Percentiles rank a stretch among this genome's conserved stretches.
phyloP scores from a whole-genome alignment of 257 asterid species.

The Avicennia marina region DNA sequence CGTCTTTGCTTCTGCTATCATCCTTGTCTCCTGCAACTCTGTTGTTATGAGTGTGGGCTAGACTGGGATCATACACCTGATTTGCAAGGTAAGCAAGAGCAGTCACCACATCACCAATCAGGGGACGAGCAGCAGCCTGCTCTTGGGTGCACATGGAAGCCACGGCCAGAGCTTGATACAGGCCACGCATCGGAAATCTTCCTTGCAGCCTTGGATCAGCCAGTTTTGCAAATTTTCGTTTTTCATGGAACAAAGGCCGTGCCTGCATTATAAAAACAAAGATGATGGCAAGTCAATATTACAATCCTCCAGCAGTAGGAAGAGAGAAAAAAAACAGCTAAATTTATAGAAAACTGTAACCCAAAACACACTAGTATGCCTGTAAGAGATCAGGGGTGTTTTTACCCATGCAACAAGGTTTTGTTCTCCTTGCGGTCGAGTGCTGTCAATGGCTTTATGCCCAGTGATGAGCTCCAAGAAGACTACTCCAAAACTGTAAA shows the following conservation, averaged over 20 bases:
- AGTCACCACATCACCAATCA: slow-evolving; percentile 90
- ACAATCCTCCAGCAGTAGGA: not conserved
- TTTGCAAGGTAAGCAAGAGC: slow-evolving; percentile 92
- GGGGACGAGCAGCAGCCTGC: slow-evolving; percentile 96
- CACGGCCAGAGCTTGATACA: slow-evolving; percentile 95
- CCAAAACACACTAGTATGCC: not conserved
- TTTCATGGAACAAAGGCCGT: slow-evolving; percentile 84
- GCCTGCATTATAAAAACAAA: slow-evolving; percentile 50
- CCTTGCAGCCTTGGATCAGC: slow-evolving; percentile 90
- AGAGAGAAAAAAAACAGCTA: not conserved
- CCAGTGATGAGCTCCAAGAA: slow-evolving; percentile 97
- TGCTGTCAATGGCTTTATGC: slow-evolving; percentile 88
- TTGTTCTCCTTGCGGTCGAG: slow-evolving; percentile 84
- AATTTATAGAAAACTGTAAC: no score
- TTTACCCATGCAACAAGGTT: slow-evolving; percentile 93
- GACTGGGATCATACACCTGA: slow-evolving; percentile 63
- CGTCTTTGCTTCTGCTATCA: slow-evolving; percentile 46
- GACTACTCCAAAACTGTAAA: slow-evolving; percentile 95
- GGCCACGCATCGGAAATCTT: slow-evolving; percentile 79
- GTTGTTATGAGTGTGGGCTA: slow-evolving; percentile 25
- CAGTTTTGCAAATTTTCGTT: slow-evolving; percentile 70
- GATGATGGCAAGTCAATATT: not conserved
- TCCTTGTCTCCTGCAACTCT: slow-evolving; percentile 33
- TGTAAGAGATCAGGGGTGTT: not conserved
- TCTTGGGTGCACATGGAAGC: slow-evolving; percentile 98